phyloP scores from a whole-genome alignment of 2,329 filamentous ascomycete genomes.

The Fusarium abutilonis region DNA sequence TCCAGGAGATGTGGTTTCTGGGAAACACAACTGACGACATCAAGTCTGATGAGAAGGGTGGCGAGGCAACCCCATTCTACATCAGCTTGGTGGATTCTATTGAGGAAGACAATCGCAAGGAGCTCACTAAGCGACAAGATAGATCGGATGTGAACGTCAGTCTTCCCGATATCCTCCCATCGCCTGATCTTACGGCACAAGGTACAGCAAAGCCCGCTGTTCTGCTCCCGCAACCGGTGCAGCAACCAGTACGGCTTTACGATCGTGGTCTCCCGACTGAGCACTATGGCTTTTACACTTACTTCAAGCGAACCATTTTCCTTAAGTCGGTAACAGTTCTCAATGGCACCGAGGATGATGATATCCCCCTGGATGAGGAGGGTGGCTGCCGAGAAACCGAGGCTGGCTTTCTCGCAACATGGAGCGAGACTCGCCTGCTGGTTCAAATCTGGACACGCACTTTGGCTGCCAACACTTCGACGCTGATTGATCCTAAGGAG shows the following conservation, averaged over 20 bases:
- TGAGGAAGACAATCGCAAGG: slow-evolving; percentile 47
- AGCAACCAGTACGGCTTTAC: slow-evolving; percentile 85
- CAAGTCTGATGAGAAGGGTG: slow-evolving; percentile 72
- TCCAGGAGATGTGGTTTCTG: slow-evolving; percentile 80
- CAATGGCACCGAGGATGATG: slow-evolving; percentile 55
- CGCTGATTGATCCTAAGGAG: slow-evolving; percentile 45
- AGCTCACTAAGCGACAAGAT: slow-evolving; percentile 41
- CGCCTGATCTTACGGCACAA: slow-evolving; percentile 70
- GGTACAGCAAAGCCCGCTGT: slow-evolving; percentile 77
- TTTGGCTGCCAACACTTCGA: slow-evolving; percentile 57
- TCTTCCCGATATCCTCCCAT: slow-evolving; percentile 64
- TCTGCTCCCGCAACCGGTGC: slow-evolving; percentile 74
- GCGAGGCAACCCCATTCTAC: slow-evolving; percentile 89
- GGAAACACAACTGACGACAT: slow-evolving; percentile 86
- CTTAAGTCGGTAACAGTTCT: slow-evolving; percentile 67
- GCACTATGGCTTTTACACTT: slow-evolving; percentile 93
- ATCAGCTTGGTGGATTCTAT: slow-evolving; percentile 73
- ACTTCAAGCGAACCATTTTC: slow-evolving; percentile 89
- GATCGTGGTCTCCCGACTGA: slow-evolving; percentile 83
- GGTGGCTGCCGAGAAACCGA: slow-evolving; percentile 65
- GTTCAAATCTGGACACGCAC: slow-evolving; percentile 72
- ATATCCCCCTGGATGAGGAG: slow-evolving; percentile 60
- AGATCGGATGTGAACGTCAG: slow-evolving; percentile 39
- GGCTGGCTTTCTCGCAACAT: slow-evolving; percentile 66
- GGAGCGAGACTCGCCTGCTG: slow-evolving; percentile 69